These are phyloP conservation scores for Fusarium verticillioides DNA, from an alignment of 2,329 filamentous ascomycete species.

Conservation along the genomic window DNA sequence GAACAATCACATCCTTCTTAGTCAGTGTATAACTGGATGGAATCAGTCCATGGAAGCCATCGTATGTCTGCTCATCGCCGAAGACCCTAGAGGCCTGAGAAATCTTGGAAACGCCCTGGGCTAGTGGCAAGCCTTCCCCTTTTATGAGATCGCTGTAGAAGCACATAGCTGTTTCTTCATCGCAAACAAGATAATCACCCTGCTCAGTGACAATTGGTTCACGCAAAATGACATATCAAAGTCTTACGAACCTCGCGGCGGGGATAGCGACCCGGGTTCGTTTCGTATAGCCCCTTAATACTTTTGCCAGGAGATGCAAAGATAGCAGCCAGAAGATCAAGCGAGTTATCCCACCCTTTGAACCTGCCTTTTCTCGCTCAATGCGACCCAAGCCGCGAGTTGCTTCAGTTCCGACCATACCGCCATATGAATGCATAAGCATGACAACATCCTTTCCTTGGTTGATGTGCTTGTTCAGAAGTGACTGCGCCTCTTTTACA, in stretches of 20 bases:
- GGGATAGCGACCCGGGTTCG: neutral
- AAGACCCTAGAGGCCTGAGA: neutral
- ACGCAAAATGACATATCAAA: rapidly evolving
- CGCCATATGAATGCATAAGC: slow-evolving; percentile 24
- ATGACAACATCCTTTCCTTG: neutral
- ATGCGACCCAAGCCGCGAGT: neutral
- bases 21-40: slow-evolving; percentile 1
- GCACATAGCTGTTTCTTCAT: slow-evolving; percentile 17
- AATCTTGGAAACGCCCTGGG: neutral
- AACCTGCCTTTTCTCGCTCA: neutral
- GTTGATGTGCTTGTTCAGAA: neutral
- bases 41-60: slow-evolving; percentile 3
- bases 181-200: slow-evolving; percentile 7
- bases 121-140: neutral
- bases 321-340: slow-evolving; percentile 1
- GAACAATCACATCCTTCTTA: neutral
- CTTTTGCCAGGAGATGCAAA: slow-evolving; percentile 12
- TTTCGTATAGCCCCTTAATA: neutral
- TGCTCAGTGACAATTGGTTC: rapidly evolving
- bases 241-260: neutral
- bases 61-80: slow-evolving; percentile 5
- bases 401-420: slow-evolving; percentile 14
- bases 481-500: neutral
- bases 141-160: slow-evolving; percentile 12
- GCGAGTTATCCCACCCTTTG: neutral